A percentile compares a stretch with the other conserved stretches of the same genome.
Conservation (phyloP, 176 grass and related monocot species). For the Bothriochloa decipiens region DNA sequence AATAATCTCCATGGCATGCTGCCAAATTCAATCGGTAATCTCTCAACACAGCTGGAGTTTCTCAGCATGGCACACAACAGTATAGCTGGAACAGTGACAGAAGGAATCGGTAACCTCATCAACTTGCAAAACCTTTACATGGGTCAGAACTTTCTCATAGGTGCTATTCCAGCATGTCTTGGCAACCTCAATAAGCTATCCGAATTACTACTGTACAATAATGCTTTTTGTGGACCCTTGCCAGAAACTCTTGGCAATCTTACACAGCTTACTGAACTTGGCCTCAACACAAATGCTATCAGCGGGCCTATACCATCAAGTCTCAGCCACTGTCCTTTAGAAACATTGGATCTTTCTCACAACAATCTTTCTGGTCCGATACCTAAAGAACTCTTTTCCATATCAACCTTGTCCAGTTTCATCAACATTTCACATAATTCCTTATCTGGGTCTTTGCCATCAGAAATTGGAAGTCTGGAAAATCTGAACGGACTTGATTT, state of each 20-base stretch:
- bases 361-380: slow-evolving; percentile 38
- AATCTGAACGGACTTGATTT: slow-evolving; percentile 40
- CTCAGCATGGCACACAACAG: slow-evolving; percentile 21
- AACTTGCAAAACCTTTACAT: background rate
- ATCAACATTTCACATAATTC: slow-evolving; percentile 51
- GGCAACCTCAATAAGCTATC: slow-evolving; percentile 18
- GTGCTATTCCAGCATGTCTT: slow-evolving; percentile 12
- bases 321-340: slow-evolving; percentile 18
- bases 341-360: slow-evolving; percentile 42
- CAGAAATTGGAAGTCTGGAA: slow-evolving; percentile 34
- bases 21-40: slow-evolving; percentile 32
- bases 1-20: slow-evolving; percentile 30
- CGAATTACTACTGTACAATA: background rate
- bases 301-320: slow-evolving; percentile 10
- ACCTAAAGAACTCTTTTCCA: slow-evolving; percentile 51
- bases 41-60: background rate
- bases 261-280: slow-evolving; percentile 10
- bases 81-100: slow-evolving; percentile 26
- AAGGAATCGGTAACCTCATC: slow-evolving; percentile 20
- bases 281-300: background rate
- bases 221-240: slow-evolving; percentile 35
- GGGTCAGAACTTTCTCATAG: background rate
- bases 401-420: slow-evolving; percentile 33
- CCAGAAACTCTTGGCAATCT: slow-evolving; percentile 29
- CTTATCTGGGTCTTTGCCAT: slow-evolving; percentile 43